Percentiles rank a stretch among this genome's conserved stretches.
Conservation (phyloP, 139 green algal species). For the Chlamydomonas schloesseri region DNA sequence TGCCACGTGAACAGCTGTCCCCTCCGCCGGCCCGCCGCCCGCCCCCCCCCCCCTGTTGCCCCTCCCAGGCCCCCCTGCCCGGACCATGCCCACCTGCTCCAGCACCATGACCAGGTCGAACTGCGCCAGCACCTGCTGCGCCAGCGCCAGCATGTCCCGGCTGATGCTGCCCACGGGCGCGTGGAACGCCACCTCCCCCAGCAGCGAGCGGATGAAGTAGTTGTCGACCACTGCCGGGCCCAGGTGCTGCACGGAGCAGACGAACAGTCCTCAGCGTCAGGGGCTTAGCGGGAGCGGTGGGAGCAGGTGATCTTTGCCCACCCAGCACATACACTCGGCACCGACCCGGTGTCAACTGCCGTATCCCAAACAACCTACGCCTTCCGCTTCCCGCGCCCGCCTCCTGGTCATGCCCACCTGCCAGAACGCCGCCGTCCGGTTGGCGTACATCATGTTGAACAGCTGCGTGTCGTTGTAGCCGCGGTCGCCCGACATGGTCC, state of each 20-base stretch:
- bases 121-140: slow-evolving; percentile 33
- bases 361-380: no score
- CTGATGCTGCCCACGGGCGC: not conserved
- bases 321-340: not conserved
- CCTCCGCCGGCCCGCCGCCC: no score
- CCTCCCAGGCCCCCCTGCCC: not conserved
- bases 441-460: slow-evolving; percentile 37
- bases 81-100: slow-evolving; percentile 21
- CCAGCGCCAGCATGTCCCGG: not conserved
- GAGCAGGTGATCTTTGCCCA: not conserved
- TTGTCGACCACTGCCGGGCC: slow-evolving; percentile 40
- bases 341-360: no score
- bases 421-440: slow-evolving; percentile 15
- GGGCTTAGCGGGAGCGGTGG: no score
- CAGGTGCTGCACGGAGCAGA: not conserved
- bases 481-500: slow-evolving; percentile 39
- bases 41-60: no score
- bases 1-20: no score
- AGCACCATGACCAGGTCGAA: slow-evolving; percentile 33
- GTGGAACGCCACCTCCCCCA: slow-evolving; percentile 36
- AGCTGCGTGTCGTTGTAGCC: slow-evolving; percentile 38
- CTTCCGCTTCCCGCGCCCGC: no score
- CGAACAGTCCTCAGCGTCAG: no score
- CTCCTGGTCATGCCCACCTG: not conserved
- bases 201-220: slow-evolving; percentile 36